phyloP scores from a whole-genome alignment of 306 rosid species.

The Lathyrus sativus region DNA sequence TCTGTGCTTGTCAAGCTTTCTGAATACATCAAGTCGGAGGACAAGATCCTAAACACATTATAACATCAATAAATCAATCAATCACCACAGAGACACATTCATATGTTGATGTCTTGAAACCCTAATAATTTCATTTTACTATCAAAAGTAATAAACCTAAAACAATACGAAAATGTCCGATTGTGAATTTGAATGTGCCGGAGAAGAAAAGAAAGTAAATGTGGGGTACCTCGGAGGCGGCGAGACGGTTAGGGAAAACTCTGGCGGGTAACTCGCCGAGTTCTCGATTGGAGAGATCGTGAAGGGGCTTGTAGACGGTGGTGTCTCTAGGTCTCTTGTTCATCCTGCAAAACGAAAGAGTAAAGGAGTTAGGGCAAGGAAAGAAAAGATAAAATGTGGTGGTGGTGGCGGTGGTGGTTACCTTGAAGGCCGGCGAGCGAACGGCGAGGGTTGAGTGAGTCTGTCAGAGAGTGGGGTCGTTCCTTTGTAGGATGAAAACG shows the following conservation, averaged over 20 bases:
- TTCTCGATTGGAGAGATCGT: conserved; percentile 73
- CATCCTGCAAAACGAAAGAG: conserved; percentile 41
- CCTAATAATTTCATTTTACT: neutral
- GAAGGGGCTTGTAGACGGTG: conserved; percentile 50
- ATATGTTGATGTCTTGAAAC: neutral
- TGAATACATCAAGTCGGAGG: conserved; percentile 64
- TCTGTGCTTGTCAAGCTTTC: conserved; percentile 69
- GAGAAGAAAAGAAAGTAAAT: neutral
- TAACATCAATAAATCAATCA: neutral
- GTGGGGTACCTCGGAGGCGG: conserved; percentile 64
- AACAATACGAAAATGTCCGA: neutral
- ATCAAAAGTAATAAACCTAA: neutral
- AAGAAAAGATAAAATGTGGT: neutral
- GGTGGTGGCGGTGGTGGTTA: neutral
- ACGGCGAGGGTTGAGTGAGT: neutral
- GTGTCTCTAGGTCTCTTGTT: conserved; percentile 50
- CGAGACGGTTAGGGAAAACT: conserved; percentile 66
- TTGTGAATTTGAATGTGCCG: neutral
- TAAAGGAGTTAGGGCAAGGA: no score
- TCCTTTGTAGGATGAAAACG: no score
- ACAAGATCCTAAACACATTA: conserved; percentile 66
- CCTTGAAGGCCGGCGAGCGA: neutral
- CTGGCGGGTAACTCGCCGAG: conserved; percentile 70
- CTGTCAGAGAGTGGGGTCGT: conserved; percentile 19
- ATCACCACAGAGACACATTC: neutral